Evolutionary conservation across 2,329 filamentous ascomycete species (phyloP).

Genomic region (Ascocoryne sarcoides): DNA sequence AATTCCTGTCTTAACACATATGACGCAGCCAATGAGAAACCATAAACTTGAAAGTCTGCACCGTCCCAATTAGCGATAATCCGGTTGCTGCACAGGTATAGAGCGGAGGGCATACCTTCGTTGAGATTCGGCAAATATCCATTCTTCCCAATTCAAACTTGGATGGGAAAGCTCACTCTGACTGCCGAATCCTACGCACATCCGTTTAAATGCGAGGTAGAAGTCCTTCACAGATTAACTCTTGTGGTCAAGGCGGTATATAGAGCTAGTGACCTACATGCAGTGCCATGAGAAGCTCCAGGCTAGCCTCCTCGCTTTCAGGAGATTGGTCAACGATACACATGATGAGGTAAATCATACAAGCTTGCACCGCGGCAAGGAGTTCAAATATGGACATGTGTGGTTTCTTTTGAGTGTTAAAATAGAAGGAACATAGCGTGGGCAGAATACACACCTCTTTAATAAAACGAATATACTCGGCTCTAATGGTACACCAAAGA

Average conservation of each 20-base stretch:
- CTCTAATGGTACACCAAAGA: conserved; percentile 14
- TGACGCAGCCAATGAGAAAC: conserved; percentile 3
- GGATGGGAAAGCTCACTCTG: conserved; percentile 5
- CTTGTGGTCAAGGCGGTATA: not conserved
- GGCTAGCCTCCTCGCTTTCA: not conserved
- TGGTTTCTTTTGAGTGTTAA: not conserved
- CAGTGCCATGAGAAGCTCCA: not conserved
- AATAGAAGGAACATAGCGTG: no score
- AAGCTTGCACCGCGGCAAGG: not conserved
- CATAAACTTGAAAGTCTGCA: conserved; percentile 4
- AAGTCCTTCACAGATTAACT: not conserved
- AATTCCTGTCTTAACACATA: conserved; percentile 1
- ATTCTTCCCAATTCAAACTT: conserved; percentile 17
- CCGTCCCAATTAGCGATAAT: not conserved
- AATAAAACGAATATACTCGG: conserved; percentile 2
- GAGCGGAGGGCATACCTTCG: conserved; percentile 8
- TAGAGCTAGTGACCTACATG: not conserved
- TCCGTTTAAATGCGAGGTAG: not conserved
- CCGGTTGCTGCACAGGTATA: not conserved
- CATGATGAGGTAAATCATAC: not conserved
- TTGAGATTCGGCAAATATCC: conserved; percentile 19
- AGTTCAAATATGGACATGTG: not conserved
- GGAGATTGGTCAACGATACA: not conserved
- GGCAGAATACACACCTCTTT: not conserved
- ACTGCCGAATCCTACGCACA: conserved; percentile 1